Base-by-base conservation (phyloP, 2,329 filamentous ascomycete species). In the Fusarium veterinarium region DNA sequence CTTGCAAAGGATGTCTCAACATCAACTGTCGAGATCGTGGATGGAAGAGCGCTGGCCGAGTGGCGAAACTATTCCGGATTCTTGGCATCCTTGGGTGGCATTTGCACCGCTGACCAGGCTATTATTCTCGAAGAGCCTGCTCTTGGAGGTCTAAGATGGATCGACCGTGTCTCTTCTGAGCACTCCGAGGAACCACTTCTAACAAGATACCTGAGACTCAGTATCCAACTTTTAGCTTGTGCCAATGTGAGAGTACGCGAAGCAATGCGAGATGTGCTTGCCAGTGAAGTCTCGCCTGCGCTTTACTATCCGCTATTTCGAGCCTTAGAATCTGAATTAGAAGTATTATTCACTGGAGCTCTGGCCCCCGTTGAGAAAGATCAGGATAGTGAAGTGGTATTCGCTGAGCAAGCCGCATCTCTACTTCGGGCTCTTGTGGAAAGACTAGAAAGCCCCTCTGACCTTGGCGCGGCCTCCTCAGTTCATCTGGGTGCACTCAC, bases 41-140 rank as follows among this genome's bases (percentile, higher is more conserved):
- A 90, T 40, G 90, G 91, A 70, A 86, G 81, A 66, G 83, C 84
- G 6, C 80, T 92, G 19, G 85, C 87, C 2, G 90, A 92, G 75
- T 93, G 91, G 91, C 86, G 91, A 41, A 93, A 92, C 71, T 87
- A 90, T 74, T 92, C 91, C 3, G 91, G 91, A 0, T 92, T 93
- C 71, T 83, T 93, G 16, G 90, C 90, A 9, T 91, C 91, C 1
- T 81, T 92, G 9, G 91, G 90, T 19, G 91, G 91, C 5, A 87
- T 90, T 60, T 93, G 91, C 78, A 89, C 89, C 13, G 87, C 90
- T 6, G 87, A 90, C 63, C 88, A 90, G 76, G 83, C 87, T 53
- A 82, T 86, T 57, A 82, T 86, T 16, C 77, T 89, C 9, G 91
- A 92, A 53, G 91, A 92, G 59, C 84, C 89, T 20, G 82, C 86